A percentile compares a stretch with the other conserved stretches of the same genome.
Conservation (phyloP, 176 grass and related monocot species). For the Phoenix dactylifera region DNA sequence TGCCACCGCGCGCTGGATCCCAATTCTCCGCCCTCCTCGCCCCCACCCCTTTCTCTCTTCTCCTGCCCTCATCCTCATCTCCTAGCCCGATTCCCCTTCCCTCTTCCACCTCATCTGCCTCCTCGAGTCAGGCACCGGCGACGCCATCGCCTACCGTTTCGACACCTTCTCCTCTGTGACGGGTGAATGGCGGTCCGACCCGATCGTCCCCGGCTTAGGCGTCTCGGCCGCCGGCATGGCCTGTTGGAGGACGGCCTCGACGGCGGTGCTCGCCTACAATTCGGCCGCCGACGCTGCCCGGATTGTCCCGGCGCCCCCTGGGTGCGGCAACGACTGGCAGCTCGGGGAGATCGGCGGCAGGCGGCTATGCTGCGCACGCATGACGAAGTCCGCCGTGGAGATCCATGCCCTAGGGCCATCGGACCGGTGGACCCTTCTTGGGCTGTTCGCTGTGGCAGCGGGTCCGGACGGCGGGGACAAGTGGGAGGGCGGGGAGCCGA, state of each 20-base stretch:
- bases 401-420: background rate
- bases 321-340: slow-evolving; percentile 2
- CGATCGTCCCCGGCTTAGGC: slow-evolving; percentile 12
- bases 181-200: background rate
- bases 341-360: slow-evolving; percentile 8
- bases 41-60: slow-evolving; percentile 6
- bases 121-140: background rate
- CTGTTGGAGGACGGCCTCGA: slow-evolving; percentile 7
- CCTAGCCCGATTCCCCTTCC: background rate
- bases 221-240: slow-evolving; percentile 18
- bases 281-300: background rate
- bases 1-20: slow-evolving; percentile 14
- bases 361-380: slow-evolving; percentile 8
- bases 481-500: slow-evolving; percentile 8
- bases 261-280: slow-evolving; percentile 11
- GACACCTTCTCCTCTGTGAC: slow-evolving; percentile 19
- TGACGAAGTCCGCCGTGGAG: slow-evolving; percentile 5
- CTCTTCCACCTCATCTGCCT: slow-evolving; percentile 19
- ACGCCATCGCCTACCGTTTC: slow-evolving; percentile 1
- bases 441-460: background rate
- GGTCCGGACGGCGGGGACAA: background rate
- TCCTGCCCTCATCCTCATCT: slow-evolving; percentile 10
- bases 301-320: background rate
- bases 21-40: slow-evolving; percentile 5
- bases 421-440: slow-evolving; percentile 5